Base-by-base conservation (phyloP, 2,329 filamentous ascomycete genomes). In the Aspergillus clavatus region DNA sequence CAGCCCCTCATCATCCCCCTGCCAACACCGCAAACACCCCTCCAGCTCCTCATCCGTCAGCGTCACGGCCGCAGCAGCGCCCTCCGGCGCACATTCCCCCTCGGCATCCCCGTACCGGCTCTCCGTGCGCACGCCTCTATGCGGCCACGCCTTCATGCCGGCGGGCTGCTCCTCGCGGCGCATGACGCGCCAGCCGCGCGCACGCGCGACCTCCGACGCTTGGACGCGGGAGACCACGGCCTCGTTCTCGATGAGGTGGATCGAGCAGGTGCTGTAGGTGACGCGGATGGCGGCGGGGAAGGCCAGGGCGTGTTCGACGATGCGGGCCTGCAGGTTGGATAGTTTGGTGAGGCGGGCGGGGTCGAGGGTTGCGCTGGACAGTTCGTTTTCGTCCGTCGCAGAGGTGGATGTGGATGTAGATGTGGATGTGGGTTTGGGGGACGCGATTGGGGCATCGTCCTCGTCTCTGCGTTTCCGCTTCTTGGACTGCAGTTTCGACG, bases 221-320 rank as follows among this genome's bases (percentile, higher is more conserved):
- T 97, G 72, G 1, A 88, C 86, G 38, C 78, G 76, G 45, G 84
- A 68, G 0, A 96, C 89, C 0, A 97, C 90, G 1, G 78, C 70
- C 67, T 98, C 93, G 58, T 98, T 97, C 66, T 98, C 93, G 53
- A 87, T 80, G 0, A 81, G 79, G 62, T 97, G 84, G 2, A 95
- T 72, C 0, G 91, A 97, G 64, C 93, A 98, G 0, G 93, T 97
- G 26, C 89, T 95, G 64, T 97, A 98, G 0, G 88, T 90, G 35
- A 97, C 83, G 53, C 81, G 84, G 10, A 65, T 76, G 0, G 88
- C 89, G 1, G 78, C 74, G 0, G 89, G 84, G 56, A 97, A 98
- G 18, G 72, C 69, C 68, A 97, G 84, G 0, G 93, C 90, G 63
- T 96, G 93, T 38, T 85, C 76, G 2, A 98, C 73, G 8, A 97